A percentile compares a stretch with the other conserved stretches of the same genome.
Evolutionary conservation across 129 eudicot species (phyloP).

Genomic region (Centrapalus pauciflorus): DNA sequence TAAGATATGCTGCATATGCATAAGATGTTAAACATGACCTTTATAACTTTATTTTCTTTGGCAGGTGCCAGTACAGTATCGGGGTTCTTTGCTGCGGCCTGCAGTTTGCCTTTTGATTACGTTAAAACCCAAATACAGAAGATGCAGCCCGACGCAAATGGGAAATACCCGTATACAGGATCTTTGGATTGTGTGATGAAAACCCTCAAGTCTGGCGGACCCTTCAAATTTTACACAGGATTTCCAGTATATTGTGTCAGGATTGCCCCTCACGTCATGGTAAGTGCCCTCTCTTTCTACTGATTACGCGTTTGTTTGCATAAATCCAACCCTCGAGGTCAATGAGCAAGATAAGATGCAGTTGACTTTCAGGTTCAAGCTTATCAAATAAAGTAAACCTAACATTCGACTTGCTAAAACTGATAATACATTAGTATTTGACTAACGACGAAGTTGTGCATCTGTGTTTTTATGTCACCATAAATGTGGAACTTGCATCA

Average conservation of each 20-base stretch:
- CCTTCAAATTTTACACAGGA: slow-evolving; percentile 38
- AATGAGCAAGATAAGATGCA: background rate
- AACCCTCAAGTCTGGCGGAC: slow-evolving; percentile 32
- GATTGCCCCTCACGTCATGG: slow-evolving; percentile 49
- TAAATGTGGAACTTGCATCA: too few relatives aligned
- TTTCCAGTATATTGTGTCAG: slow-evolving; percentile 46
- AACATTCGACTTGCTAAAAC: too few relatives aligned
- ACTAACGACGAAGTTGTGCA: too few relatives aligned
- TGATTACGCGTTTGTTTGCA: background rate
- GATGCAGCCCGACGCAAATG: slow-evolving; percentile 43
- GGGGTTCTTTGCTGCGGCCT: slow-evolving; percentile 42
- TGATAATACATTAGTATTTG: too few relatives aligned
- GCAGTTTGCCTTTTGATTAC: slow-evolving; percentile 46
- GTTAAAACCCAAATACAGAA: slow-evolving; percentile 46
- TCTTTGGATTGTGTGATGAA: slow-evolving; percentile 37
- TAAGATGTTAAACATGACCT: too few relatives aligned
- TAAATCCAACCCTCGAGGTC: background rate
- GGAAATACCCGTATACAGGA: slow-evolving; percentile 41
- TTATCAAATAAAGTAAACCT: too few relatives aligned
- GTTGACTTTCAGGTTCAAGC: background rate
- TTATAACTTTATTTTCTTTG: background rate
- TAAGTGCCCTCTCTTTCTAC: background rate
- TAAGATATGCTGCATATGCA: too few relatives aligned
- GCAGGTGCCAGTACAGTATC: slow-evolving; percentile 43
- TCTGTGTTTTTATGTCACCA: too few relatives aligned